Evolutionary conservation across 306 rosid species (phyloP).

Genomic region (Oemleria cerasiformis): DNA sequence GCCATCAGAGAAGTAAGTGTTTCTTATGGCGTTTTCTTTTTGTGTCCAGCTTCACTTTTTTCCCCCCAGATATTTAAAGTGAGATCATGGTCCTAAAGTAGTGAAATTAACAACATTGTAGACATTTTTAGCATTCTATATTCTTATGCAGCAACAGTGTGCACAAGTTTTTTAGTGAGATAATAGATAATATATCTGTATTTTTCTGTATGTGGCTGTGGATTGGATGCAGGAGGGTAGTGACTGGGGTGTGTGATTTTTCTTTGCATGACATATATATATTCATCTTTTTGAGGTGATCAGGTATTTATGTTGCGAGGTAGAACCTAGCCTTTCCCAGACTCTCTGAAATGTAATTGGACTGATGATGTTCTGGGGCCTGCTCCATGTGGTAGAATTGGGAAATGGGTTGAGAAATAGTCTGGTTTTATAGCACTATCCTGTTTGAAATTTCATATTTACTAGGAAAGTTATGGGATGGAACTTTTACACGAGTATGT

Average conservation of each 20-base stretch:
- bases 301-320: neutral
- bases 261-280: neutral
- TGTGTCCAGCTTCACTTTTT: neutral
- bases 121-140: too few species aligned
- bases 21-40: constrained; percentile 1
- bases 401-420: neutral
- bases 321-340: neutral
- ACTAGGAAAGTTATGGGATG: neutral
- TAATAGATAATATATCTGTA: too few species aligned
- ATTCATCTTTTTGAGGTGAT: neutral
- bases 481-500: neutral
- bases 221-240: neutral
- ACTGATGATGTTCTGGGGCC: neutral
- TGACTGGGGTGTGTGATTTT: neutral
- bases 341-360: constrained; percentile 1
- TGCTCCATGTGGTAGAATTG: neutral
- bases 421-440: neutral
- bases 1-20: constrained; percentile 88
- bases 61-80: neutral
- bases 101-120: neutral
- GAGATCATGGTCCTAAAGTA: neutral
- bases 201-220: neutral
- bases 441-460: neutral
- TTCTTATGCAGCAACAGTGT: too few species aligned
- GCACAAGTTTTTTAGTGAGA: too few species aligned